Evolutionary conservation across 768 basidiomycete genomes (phyloP), one percentile per base, ranked within the genome.

Genomic region (Hericium erinaceus): DNA sequence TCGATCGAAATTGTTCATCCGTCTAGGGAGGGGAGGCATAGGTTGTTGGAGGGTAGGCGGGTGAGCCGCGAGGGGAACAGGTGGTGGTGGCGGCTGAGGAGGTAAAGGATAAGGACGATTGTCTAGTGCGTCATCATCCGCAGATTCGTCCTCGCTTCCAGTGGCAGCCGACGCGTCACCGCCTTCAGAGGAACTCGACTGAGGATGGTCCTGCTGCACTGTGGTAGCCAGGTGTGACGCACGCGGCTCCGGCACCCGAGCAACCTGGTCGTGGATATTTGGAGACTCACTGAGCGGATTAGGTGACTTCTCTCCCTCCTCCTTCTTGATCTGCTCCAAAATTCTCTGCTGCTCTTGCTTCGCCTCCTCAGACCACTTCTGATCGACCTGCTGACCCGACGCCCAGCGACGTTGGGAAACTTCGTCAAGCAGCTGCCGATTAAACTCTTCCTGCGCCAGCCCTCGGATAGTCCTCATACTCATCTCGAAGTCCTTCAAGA

Each of bases 321-420:
- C 12, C 57, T 58, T 63, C 38, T 49, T 54, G 48, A 63, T 61
- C 24, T 40, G 52, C 6, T 63, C 62, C 24, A 63, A 53, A 48
- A 62, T 63, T 57, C 39, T 54, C 56, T 63, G 62, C 51, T 63
- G 62, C 53, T 63, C 55, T 20, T 58, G 46, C n/a, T 40, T 53
- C 38, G 62, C 60, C 41, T 63, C 60, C 4, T 60, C 60, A 12
- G 62, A 63, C n/a, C 60, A 57, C 18, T 52, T 40, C 28, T 48
- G 55, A 20, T 57, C 57, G 9, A 37, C 24, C 8, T 22, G 15
- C 13, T 56, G 38, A 28, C 61, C 33, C 3, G 61, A 52, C 4
- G 60, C 60, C 60, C 60, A 61, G 51, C 58, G 57, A 46, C 62
- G 62, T 33, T 63, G 58, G 6, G 55, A 48, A 41, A 57, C 61